These are phyloP conservation scores for Aspergillus aculeatus DNA, from an alignment of 2,329 filamentous ascomycete genomes.

Conservation along the genomic window DNA sequence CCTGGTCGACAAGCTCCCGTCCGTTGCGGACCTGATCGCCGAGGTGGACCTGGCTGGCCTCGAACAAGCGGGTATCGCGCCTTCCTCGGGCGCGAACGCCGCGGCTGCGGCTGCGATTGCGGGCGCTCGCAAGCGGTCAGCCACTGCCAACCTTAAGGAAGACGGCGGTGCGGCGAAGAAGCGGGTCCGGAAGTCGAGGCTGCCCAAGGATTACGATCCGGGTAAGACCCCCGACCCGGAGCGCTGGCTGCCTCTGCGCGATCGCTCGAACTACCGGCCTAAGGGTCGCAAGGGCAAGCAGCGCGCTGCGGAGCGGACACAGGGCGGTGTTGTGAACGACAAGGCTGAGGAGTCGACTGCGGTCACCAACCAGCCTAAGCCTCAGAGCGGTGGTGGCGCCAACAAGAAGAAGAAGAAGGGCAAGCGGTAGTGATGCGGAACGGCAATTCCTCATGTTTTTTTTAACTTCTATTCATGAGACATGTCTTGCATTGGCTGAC, in stretches of 20 bases:
- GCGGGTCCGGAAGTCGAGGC: constrained; percentile 46
- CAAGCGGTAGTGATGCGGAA: constrained; percentile 41
- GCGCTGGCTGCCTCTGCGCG: constrained; percentile 86
- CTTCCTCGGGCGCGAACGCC: constrained; percentile 30
- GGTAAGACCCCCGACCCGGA: constrained; percentile 83
- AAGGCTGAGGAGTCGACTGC: constrained; percentile 58
- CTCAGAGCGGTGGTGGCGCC: constrained; percentile 36
- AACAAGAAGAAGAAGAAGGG: constrained; percentile 54
- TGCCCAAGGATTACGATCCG: constrained; percentile 59
- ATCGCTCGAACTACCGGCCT: constrained; percentile 82
- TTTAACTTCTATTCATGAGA: constrained; percentile 9
- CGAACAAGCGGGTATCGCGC: constrained; percentile 46
- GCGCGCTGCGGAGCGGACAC: constrained; percentile 73
- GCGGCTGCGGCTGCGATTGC: constrained; percentile 34
- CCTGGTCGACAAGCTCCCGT: constrained; percentile 39
- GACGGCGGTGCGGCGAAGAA: constrained; percentile 32
- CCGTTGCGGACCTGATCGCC: constrained; percentile 42
- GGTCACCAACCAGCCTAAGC: constrained; percentile 31
- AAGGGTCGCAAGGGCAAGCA: constrained; percentile 92
- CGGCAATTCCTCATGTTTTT: background rate
- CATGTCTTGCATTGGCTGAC: constrained; percentile 11
- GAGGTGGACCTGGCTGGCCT: constrained; percentile 46
- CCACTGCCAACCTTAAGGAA: constrained; percentile 31
- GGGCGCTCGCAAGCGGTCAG: constrained; percentile 40
- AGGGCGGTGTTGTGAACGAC: constrained; percentile 78